These are phyloP conservation scores for Boletus rufocinnamomeus DNA, from an alignment of 768 basidiomycete species.

Conservation along the genomic window DNA sequence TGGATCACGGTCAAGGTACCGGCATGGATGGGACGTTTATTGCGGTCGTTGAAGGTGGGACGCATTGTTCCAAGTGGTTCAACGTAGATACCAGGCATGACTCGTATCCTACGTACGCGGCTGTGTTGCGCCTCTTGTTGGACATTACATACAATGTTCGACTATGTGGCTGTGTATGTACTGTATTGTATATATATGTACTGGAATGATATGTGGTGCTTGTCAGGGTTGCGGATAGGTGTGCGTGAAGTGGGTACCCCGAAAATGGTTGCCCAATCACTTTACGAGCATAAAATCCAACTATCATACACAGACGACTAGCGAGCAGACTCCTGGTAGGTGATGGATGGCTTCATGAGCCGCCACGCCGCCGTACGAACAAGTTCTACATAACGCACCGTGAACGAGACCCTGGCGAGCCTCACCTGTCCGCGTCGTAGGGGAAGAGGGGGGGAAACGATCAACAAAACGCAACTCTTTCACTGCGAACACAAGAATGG, in stretches of 20 bases:
- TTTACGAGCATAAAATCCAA: not conserved
- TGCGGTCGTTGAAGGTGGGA: not conserved
- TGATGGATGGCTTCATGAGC: not conserved
- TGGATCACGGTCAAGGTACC: not conserved
- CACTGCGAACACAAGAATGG: not conserved
- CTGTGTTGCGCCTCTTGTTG: not conserved
- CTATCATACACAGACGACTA: not conserved
- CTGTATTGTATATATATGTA: no score
- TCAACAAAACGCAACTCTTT: not conserved
- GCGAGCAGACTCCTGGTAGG: not conserved
- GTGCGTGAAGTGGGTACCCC: no score
- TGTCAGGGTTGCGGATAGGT: no score
- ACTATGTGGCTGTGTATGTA: no score
- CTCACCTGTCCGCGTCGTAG: conserved; percentile 10
- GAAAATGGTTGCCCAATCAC: not conserved
- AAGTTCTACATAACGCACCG: conserved; percentile 25
- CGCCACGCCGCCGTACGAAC: conserved; percentile 8
- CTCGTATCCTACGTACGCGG: not conserved
- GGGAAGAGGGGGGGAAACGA: not conserved
- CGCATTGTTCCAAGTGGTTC: no score
- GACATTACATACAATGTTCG: not conserved
- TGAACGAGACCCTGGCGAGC: conserved; percentile 18
- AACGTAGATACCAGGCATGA: not conserved
- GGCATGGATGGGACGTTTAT: not conserved
- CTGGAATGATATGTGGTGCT: no score